Conservation (phyloP, 257 asterid genomes). For the Thymus mandschuricus region DNA sequence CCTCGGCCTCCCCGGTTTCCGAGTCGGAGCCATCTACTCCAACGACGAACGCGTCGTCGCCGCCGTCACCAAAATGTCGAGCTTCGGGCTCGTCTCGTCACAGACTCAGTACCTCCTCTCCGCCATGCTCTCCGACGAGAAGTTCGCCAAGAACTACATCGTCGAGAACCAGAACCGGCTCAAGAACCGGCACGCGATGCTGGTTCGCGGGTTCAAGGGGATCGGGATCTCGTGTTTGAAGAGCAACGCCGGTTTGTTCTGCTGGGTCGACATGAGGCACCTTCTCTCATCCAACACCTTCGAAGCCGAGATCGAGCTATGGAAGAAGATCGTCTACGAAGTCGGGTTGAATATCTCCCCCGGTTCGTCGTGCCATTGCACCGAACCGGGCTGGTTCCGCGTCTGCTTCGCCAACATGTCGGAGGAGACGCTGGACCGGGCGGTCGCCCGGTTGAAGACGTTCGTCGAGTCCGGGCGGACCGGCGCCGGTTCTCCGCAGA, state of each 20-base stretch:
- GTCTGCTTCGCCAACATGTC: slow-evolving; percentile 70
- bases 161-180: slow-evolving; percentile 53
- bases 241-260: slow-evolving; percentile 61
- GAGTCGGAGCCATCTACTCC: slow-evolving; percentile 67
- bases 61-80: slow-evolving; percentile 67
- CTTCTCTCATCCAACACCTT: slow-evolving; percentile 41
- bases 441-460: slow-evolving; percentile 43
- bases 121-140: slow-evolving; percentile 56
- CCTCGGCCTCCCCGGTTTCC: slow-evolving; percentile 68
- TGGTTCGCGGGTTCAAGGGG: slow-evolving; percentile 44
- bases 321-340: slow-evolving; percentile 57
- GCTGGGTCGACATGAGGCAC: slow-evolving; percentile 70
- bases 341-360: slow-evolving; percentile 68
- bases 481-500: slow-evolving; percentile 2
- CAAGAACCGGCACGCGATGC: slow-evolving; percentile 41
- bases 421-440: slow-evolving; percentile 52
- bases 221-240: slow-evolving; percentile 49
- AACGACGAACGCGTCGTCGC: slow-evolving; percentile 48
- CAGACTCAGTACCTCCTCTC: slow-evolving; percentile 63
- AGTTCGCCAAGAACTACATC: slow-evolving; percentile 42
- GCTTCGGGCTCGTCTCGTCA: slow-evolving; percentile 64
- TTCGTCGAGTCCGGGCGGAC: slow-evolving; percentile 27
- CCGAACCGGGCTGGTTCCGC: slow-evolving; percentile 73
- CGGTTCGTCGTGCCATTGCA: slow-evolving; percentile 71
- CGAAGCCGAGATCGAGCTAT: slow-evolving; percentile 61